Percentiles rank a stretch among this genome's conserved stretches.
These are phyloP conservation scores for Taphrina deformans DNA, from an alignment of 1,139 yeast species.

Conservation along the genomic window DNA sequence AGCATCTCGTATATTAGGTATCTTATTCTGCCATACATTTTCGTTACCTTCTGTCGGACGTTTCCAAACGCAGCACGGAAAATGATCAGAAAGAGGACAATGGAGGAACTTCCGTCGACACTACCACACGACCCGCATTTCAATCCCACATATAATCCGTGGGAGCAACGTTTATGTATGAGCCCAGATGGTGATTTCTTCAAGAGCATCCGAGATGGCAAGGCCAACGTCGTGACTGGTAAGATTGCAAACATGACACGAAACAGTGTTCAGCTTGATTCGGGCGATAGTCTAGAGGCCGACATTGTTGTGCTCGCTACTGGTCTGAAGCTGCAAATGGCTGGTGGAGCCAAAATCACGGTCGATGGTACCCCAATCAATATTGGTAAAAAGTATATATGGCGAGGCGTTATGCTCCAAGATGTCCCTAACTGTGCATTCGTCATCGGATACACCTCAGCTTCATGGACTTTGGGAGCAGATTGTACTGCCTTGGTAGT, in stretches of 20 bases:
- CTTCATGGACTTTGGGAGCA: constrained; percentile 30
- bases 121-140: constrained; percentile 27
- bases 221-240: constrained; percentile 48
- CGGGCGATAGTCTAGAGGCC: constrained; percentile 47
- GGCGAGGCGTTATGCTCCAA: constrained; percentile 28
- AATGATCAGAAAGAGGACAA: constrained; percentile 41
- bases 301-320: constrained; percentile 52
- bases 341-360: constrained; percentile 19
- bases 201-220: constrained; percentile 48
- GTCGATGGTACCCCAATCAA: constrained; percentile 11
- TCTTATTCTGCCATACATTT: constrained; percentile 48
- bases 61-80: constrained; percentile 49
- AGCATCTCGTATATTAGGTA: constrained; percentile 9
- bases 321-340: constrained; percentile 43
- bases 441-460: constrained; percentile 21
- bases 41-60: constrained; percentile 42
- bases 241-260: constrained; percentile 46
- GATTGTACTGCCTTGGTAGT: constrained; percentile 30
- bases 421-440: constrained; percentile 18
- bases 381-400: constrained; percentile 19
- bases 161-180: constrained; percentile 37
- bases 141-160: constrained; percentile 23
- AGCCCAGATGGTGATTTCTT: constrained; percentile 53
- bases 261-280: constrained; percentile 48
- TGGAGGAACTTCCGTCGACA: constrained; percentile 8